Percentiles rank a stretch among this genome's conserved stretches.
Conservation (phyloP, 129 eudicot species). For the Ambrosia artemisiifolia region DNA sequence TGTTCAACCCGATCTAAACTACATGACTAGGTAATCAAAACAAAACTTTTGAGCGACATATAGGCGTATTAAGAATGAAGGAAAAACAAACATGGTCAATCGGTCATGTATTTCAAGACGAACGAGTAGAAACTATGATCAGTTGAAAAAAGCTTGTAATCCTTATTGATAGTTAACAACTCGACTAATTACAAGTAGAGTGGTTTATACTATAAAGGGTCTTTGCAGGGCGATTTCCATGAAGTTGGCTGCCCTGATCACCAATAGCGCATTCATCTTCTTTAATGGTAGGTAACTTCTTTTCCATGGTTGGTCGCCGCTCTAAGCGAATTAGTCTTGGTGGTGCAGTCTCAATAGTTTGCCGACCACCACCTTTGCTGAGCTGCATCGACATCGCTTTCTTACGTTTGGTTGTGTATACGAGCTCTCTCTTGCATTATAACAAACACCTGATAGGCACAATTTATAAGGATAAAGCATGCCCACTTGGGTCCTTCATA, state of each 20-base stretch:
- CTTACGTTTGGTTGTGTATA: neutral
- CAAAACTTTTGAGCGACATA: no score
- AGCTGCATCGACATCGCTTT: slow-evolving; percentile 35
- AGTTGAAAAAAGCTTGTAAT: neutral
- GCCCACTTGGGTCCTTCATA: slow-evolving; percentile 35
- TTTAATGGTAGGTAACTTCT: slow-evolving; percentile 36
- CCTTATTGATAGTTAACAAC: slow-evolving; percentile 23
- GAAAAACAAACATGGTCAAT: neutral
- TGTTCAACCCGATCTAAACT: neutral
- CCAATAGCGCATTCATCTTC: slow-evolving; percentile 31
- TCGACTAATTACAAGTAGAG: slow-evolving; percentile 30
- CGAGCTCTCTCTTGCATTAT: slow-evolving; percentile 21
- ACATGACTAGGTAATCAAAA: neutral
- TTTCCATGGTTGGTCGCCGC: slow-evolving; percentile 34
- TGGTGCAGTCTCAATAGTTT: slow-evolving; percentile 33
- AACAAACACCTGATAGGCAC: slow-evolving; percentile 26
- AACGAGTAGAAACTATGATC: neutral
- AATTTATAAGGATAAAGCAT: slow-evolving; percentile 24
- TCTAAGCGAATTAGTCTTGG: slow-evolving; percentile 36
- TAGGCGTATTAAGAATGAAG: no score
- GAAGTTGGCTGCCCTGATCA: slow-evolving; percentile 29
- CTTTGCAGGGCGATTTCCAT: slow-evolving; percentile 28
- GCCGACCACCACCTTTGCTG: slow-evolving; percentile 21
- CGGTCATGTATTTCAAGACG: neutral
- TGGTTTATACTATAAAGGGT: slow-evolving; percentile 11